A percentile compares a stretch with the other conserved stretches of the same genome.
Evolutionary conservation across 306 rosid genomes (phyloP).

Genomic region (Purshia tridentata): DNA sequence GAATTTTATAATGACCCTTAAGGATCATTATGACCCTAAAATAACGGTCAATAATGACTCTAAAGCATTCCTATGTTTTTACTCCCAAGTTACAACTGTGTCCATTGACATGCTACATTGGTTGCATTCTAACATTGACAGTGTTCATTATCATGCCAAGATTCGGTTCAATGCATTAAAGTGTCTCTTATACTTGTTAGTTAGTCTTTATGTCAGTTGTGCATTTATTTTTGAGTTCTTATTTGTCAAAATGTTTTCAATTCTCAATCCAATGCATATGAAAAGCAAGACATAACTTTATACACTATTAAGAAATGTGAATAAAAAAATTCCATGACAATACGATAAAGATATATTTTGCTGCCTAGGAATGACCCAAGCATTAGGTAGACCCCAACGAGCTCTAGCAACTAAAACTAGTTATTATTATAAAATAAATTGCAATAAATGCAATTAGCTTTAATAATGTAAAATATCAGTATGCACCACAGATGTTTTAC

Average conservation of each 20-base stretch:
- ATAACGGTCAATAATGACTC: neutral
- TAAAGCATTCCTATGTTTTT: neutral
- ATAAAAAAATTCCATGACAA: neutral
- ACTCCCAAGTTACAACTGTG: neutral
- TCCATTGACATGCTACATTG: neutral
- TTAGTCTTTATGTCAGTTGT: neutral
- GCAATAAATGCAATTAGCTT: neutral
- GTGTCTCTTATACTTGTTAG: neutral
- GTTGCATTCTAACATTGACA: neutral
- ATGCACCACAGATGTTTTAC: neutral
- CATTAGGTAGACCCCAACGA: neutral
- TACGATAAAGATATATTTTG: neutral
- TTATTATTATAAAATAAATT: neutral
- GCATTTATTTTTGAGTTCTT: neutral
- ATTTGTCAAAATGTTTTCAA: neutral
- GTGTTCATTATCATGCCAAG: neutral
- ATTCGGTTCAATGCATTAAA: neutral
- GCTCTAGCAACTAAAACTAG: neutral
- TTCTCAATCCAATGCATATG: neutral
- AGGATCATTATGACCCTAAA: too few species aligned
- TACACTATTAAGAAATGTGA: neutral
- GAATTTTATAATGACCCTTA: neutral
- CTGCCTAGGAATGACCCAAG: neutral
- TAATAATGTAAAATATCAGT: neutral
- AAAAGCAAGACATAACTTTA: neutral